Evolutionary conservation across 352 stramenopile species (phyloP).

Genomic region (Globisporangium acanthophoron): DNA sequence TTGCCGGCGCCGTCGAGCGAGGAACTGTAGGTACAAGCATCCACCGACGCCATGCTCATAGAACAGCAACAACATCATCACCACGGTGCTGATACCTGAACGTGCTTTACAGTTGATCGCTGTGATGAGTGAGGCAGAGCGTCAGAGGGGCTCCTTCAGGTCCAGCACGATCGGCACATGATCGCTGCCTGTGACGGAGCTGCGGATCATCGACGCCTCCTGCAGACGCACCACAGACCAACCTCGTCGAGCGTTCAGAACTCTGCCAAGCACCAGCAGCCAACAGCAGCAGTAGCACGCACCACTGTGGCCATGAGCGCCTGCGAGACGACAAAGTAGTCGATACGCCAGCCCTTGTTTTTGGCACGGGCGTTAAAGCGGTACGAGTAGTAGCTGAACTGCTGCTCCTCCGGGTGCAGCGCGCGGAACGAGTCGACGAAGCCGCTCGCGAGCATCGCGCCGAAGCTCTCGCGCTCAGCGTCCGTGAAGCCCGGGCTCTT

Average conservation of each 20-base stretch:
- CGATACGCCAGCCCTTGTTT: constrained; percentile 85
- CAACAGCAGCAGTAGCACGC: constrained; percentile 13
- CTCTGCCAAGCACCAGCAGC: too few relatives aligned
- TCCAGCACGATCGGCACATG: constrained; percentile 75
- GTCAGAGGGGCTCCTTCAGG: constrained; percentile 22
- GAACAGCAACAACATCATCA: background rate
- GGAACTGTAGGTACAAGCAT: background rate
- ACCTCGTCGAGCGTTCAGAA: too few relatives aligned
- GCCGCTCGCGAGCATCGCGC: constrained; percentile 42
- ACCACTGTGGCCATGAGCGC: constrained; percentile 55
- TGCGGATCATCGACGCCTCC: constrained; percentile 56
- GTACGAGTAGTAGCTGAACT: constrained; percentile 84
- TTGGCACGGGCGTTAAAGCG: constrained; percentile 68
- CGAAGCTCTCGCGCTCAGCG: constrained; percentile 73
- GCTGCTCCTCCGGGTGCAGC: constrained; percentile 51
- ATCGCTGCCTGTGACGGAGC: constrained; percentile 63
- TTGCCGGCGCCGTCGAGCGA: background rate
- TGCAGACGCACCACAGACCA: constrained; percentile 6
- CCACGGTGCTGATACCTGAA: too few relatives aligned
- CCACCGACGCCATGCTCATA: background rate
- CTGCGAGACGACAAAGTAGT: constrained; percentile 81
- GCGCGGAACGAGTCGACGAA: constrained; percentile 77
- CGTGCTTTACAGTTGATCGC: too few relatives aligned
- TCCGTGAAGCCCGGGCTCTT: constrained; percentile 78
- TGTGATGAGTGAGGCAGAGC: too few relatives aligned